Base-by-base conservation (phyloP, 176 grass and related monocot genomes). In the Metroxylon sagu region DNA sequence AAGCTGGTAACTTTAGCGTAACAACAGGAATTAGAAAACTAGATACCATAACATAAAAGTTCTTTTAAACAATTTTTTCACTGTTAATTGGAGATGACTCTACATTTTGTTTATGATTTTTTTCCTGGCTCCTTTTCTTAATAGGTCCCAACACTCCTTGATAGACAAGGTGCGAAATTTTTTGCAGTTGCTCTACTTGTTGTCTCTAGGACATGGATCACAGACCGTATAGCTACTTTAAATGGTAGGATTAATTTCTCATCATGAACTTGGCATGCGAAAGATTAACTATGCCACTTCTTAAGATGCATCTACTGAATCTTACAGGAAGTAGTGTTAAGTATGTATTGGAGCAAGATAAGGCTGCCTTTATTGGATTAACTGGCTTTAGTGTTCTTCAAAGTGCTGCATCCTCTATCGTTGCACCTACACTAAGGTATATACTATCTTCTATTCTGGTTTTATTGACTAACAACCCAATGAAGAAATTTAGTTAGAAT, bases 301-400 rank as follows among this genome's bases (percentile, higher is more conserved):
- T 3, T 43, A 43, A 43, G 10, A 43, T 43, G 35, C 35, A 43
- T 43, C 48, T 29, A 61, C 82, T 60, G 18, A 65, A 7, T 50
- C 69, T 85, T 31, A 63, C 67, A 98, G 93, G 93, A 26, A 98
- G 87, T 71, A 98, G 81, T 55, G 93, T 98, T 55, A 98, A 92
- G 76, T 98, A 77, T 76, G 93, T 98, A 61, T 67, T 98, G 76
- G 93, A 92, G 71, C 93, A 98, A 66, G 84, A 98, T 71, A 98
- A 92, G 73, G 84, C 63, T 35, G 93, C 93, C 23, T 98, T 98
- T 71, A 80, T 98, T 64, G 69, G 87, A 29, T 66, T 98, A 66
- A 83, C 83, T 92, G 93, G 87, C 52, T 57, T 98, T 50, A 98
- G 93, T 80, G 53, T 98, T 83, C 79, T 98, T 70, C 93, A 98